These are phyloP conservation scores for Cynara cardunculus DNA, from an alignment of 129 eudicot genomes.

Conservation along the genomic window DNA sequence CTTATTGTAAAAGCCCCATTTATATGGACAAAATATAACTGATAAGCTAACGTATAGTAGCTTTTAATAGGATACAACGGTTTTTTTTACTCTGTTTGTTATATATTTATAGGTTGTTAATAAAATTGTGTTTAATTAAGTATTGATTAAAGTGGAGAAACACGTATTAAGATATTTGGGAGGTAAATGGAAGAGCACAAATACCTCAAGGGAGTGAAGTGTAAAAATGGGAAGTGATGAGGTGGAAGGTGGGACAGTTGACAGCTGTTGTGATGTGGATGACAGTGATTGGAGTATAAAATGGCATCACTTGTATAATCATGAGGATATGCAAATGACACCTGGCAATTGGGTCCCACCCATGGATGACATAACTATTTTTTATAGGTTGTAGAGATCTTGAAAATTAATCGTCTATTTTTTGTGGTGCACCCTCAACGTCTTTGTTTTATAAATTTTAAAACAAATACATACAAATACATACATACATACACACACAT, in stretches of 20 bases:
- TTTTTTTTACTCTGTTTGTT: no score
- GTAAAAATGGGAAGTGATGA: neutral
- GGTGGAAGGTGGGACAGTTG: neutral
- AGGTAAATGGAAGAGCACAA: neutral
- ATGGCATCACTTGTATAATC: constrained; percentile 13
- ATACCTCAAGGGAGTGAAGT: neutral
- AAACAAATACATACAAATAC: no score
- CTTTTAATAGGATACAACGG: no score
- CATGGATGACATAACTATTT: constrained; percentile 12
- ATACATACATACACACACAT: neutral
- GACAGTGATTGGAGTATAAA: constrained; percentile 12
- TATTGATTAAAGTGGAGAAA: no score
- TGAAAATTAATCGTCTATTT: no score
- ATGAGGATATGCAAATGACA: constrained; percentile 17
- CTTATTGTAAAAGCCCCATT: no score
- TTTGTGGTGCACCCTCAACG: no score
- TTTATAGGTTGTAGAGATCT: neutral
- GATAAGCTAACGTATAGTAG: no score
- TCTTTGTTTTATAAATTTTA: neutral
- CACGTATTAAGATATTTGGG: no score
- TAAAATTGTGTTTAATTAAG: no score
- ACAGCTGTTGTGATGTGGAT: constrained; percentile 11
- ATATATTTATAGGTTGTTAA: no score
- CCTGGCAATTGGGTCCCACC: constrained; percentile 26
- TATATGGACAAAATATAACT: no score